Percentiles rank a stretch among this genome's conserved stretches.
phyloP scores from a whole-genome alignment of 2,329 filamentous ascomycete species.

The Cladophialophora carrionii region DNA sequence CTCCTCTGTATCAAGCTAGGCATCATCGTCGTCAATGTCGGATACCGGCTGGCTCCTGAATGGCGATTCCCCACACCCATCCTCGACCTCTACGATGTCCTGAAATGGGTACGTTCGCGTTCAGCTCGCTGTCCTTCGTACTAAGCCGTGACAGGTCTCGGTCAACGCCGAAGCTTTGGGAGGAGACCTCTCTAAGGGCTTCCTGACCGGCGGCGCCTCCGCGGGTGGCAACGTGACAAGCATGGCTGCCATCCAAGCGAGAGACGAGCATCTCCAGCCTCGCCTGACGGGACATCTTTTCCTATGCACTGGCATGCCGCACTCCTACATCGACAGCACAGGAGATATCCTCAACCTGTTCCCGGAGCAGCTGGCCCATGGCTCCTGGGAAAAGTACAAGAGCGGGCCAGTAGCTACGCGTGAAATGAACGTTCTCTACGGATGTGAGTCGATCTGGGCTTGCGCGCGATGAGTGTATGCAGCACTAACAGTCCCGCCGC shows the following conservation, averaged over 20 bases:
- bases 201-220: conserved; percentile 24
- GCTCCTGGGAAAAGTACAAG: conserved; percentile 26
- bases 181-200: conserved; percentile 28
- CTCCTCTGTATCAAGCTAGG: conserved; percentile 24
- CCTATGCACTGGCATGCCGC: conserved; percentile 27
- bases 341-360: conserved; percentile 16
- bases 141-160: conserved; percentile 15
- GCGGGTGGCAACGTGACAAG: conserved; percentile 21
- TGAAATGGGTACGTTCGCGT: conserved; percentile 40
- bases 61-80: conserved; percentile 32
- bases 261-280: conserved; percentile 25
- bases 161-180: conserved; percentile 22
- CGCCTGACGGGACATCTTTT: conserved; percentile 24
- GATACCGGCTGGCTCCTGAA: conserved; percentile 35
- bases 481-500: neutral
- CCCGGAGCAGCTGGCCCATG: conserved; percentile 18
- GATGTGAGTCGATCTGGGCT: conserved; percentile 11
- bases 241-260: conserved; percentile 20
- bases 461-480: neutral
- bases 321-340: conserved; percentile 9
- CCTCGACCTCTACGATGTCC: conserved; percentile 40
- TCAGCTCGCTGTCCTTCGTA: neutral
- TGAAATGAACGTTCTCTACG: conserved; percentile 22
- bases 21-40: conserved; percentile 33
- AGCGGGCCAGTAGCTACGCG: conserved; percentile 22